phyloP scores from a whole-genome alignment of 495 filamentous ascomycete genomes.

The Lasiosphaeria miniovina region DNA sequence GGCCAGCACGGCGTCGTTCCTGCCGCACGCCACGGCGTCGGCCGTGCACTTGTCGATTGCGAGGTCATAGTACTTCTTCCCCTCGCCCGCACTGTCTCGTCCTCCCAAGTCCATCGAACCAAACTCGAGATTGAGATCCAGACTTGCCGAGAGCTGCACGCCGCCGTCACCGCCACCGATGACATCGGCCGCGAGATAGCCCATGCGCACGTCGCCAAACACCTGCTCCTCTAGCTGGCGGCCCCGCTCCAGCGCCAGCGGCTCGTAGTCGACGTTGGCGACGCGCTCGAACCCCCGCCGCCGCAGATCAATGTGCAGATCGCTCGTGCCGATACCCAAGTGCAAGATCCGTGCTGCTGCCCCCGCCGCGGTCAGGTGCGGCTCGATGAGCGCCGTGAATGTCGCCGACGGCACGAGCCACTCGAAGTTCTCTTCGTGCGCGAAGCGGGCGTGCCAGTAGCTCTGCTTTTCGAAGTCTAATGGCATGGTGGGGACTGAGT shows the following conservation, averaged over 20 bases:
- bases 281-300: constrained; percentile 29
- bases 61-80: constrained; percentile 21
- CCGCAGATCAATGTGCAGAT: constrained; percentile 38
- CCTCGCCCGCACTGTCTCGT: no score
- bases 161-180: constrained; percentile 10
- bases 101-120: no score
- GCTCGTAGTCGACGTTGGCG: constrained; percentile 44
- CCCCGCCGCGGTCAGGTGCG: constrained; percentile 22
- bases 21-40: constrained; percentile 41
- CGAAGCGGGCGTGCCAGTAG: constrained; percentile 42
- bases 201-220: constrained; percentile 35
- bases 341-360: constrained; percentile 31
- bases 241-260: constrained; percentile 35
- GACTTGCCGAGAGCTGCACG: constrained; percentile 13
- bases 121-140: no score
- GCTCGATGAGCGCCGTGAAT: constrained; percentile 33
- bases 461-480: constrained; percentile 38
- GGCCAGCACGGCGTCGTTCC: constrained; percentile 21
- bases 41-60: constrained; percentile 43
- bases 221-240: constrained; percentile 27
- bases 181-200: constrained; percentile 36
- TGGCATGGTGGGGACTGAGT: constrained; percentile 6
- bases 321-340: constrained; percentile 42
- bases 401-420: constrained; percentile 36
- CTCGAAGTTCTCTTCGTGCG: constrained; percentile 36